These are phyloP conservation scores for Alternaria panax DNA, from an alignment of 2,329 filamentous ascomycete species.

Conservation along the genomic window DNA sequence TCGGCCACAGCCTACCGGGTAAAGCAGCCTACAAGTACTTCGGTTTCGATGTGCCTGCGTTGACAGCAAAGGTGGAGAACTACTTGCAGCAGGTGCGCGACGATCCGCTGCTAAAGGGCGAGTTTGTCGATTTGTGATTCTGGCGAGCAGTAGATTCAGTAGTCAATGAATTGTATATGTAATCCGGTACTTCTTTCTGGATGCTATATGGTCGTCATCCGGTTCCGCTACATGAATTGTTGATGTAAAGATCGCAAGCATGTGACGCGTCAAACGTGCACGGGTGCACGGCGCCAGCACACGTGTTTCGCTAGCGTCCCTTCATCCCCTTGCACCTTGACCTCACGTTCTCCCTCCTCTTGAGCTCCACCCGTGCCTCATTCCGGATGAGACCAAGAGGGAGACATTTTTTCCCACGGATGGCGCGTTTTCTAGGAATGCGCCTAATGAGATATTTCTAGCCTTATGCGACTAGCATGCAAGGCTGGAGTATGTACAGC, in stretches of 20 bases:
- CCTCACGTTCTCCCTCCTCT: no score
- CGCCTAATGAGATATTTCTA: no score
- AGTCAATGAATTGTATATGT: not conserved
- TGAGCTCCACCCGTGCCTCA: no score
- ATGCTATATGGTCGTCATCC: not conserved
- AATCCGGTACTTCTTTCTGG: no score
- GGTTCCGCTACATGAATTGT: not conserved
- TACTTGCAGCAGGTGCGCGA: constrained; percentile 49
- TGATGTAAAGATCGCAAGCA: not conserved
- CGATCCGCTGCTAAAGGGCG: constrained; percentile 43
- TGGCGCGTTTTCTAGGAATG: no score
- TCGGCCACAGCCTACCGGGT: constrained; percentile 64
- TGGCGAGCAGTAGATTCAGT: not conserved
- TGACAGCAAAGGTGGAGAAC: constrained; percentile 52
- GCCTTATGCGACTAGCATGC: no score
- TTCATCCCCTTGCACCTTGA: no score
- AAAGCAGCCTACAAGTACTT: constrained; percentile 64
- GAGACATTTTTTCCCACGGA: no score
- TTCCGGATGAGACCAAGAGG: no score
- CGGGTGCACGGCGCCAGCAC: no score
- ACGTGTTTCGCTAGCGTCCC: not conserved
- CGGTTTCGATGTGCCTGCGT: constrained; percentile 51
- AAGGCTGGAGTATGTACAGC: no score
- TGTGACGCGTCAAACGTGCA: not conserved
- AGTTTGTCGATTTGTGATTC: constrained; percentile 44